phyloP scores from a whole-genome alignment of 73 alveolate species.

The Symbiodinium pilosum region DNA sequence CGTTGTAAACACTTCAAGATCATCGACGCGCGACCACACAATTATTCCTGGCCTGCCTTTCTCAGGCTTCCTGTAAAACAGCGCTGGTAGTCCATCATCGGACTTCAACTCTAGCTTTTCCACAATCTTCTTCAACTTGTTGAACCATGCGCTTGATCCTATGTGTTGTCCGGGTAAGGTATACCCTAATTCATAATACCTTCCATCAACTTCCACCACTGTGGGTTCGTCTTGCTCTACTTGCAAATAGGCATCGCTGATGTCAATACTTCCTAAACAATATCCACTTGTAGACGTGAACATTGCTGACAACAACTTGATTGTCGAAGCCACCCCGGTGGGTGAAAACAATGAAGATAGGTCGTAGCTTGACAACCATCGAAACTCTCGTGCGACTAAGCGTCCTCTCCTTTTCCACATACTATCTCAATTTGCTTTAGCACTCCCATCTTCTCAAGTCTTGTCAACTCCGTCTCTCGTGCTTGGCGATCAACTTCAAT shows the following conservation, averaged over 20 bases:
- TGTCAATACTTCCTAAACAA: neutral
- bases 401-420: neutral
- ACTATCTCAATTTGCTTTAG: neutral
- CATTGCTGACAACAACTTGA: neutral
- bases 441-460: neutral
- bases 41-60: neutral
- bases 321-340: neutral
- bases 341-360: neutral
- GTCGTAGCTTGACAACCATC: neutral
- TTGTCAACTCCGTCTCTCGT: neutral
- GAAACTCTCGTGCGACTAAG: neutral
- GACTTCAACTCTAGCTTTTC: neutral
- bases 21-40: neutral
- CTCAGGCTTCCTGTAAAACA: neutral
- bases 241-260: neutral
- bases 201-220: neutral
- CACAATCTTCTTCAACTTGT: too few species aligned
- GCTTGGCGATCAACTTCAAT: neutral
- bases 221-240: neutral
- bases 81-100: neutral
- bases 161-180: neutral
- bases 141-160: neutral
- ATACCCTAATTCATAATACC: neutral
- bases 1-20: neutral
- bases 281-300: neutral